These are phyloP conservation scores for Phylloporus sp. DNA, from an alignment of 768 basidiomycete genomes.

Conservation along the genomic window DNA sequence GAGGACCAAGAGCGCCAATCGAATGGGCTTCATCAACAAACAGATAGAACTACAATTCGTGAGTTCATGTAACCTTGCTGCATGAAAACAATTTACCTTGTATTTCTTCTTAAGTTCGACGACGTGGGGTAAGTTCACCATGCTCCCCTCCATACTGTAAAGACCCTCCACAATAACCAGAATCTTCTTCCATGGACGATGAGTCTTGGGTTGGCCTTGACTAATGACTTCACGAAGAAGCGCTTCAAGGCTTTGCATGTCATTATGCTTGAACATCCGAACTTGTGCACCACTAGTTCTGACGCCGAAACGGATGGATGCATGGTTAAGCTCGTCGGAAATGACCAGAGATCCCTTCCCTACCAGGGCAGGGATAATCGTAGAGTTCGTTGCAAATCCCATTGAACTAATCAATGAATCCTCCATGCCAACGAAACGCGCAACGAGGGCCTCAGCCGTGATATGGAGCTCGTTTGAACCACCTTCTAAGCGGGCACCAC, in stretches of 20 bases:
- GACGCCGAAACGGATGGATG: slow-evolving; percentile 90
- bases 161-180: slow-evolving; percentile 91
- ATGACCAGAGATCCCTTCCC: slow-evolving; percentile 91
- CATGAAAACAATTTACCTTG: slow-evolving; percentile 57
- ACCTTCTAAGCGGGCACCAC: slow-evolving; percentile 76
- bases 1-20: slow-evolving; percentile 90
- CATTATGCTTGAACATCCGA: slow-evolving; percentile 95
- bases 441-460: slow-evolving; percentile 80
- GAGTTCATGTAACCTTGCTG: not conserved
- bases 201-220: slow-evolving; percentile 96
- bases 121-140: slow-evolving; percentile 79
- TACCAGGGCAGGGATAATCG: slow-evolving; percentile 87
- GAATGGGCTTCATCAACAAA: slow-evolving; percentile 98
- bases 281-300: slow-evolving; percentile 85
- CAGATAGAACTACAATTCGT: slow-evolving; percentile 73
- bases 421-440: slow-evolving; percentile 86
- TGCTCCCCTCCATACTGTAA: slow-evolving; percentile 98
- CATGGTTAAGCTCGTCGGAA: slow-evolving; percentile 96
- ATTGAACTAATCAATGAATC: slow-evolving; percentile 88
- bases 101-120: slow-evolving; percentile 89
- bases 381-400: slow-evolving; percentile 97
- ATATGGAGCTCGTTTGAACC: slow-evolving; percentile 85
- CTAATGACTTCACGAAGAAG: slow-evolving; percentile 87
- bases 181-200: slow-evolving; percentile 99
- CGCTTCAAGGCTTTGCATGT: slow-evolving; percentile 78